phyloP scores from a whole-genome alignment of 2,329 filamentous ascomycete species.

The Neurospora sp. region DNA sequence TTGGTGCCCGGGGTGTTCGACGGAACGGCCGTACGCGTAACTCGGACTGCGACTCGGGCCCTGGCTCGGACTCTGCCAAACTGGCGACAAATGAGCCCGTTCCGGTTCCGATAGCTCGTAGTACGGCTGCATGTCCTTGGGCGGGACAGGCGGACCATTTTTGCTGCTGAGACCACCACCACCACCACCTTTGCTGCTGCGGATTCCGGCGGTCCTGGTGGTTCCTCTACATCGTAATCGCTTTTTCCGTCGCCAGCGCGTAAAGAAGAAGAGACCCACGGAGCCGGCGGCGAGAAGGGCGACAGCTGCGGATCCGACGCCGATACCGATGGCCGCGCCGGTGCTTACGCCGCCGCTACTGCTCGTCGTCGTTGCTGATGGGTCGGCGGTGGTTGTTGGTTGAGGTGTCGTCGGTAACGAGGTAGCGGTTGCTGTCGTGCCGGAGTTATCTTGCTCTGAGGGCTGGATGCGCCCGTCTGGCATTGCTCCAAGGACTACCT shows the following conservation, averaged over 20 bases:
- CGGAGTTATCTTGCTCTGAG: not conserved
- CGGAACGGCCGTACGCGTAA: not conserved
- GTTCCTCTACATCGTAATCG: not conserved
- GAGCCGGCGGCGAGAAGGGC: conserved; percentile 12
- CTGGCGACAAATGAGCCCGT: not conserved
- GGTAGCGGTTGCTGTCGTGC: not conserved
- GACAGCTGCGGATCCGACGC: conserved; percentile 15
- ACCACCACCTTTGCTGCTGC: not conserved
- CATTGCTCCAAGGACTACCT: conserved; percentile 5
- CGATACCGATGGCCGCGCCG: conserved; percentile 18
- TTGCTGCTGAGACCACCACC: not conserved
- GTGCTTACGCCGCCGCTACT: conserved; percentile 12
- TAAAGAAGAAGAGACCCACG: conserved; percentile 14
- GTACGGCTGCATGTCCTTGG: conserved; percentile 13
- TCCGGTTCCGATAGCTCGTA: conserved; percentile 12
- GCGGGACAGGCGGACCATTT: conserved; percentile 12
- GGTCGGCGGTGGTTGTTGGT: not conserved
- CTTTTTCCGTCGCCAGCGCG: conserved; percentile 14
- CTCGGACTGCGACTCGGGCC: not conserved
- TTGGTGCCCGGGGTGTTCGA: not conserved
- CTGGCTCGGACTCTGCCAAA: not conserved
- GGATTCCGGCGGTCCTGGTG: not conserved
- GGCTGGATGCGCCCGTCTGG: not conserved
- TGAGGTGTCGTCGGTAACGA: not conserved
- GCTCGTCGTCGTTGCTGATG: not conserved